Evolutionary conservation across 2,329 filamentous ascomycete genomes (phyloP).

Genomic region (Cercospora zeae-maydis): DNA sequence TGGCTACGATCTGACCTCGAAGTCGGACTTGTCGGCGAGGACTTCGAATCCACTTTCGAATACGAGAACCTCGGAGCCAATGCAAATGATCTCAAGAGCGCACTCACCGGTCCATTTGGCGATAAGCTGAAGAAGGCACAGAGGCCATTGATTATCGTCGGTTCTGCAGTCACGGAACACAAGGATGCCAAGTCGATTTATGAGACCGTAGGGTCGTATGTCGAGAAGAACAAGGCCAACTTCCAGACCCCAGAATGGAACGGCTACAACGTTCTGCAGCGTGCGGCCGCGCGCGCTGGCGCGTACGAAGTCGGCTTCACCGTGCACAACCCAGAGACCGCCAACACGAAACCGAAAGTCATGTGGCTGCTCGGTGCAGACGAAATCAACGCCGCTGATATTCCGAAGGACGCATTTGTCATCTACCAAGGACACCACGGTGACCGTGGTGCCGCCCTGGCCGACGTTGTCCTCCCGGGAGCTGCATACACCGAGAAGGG

Average conservation of each 20-base stretch:
- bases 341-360: slow-evolving; percentile 85
- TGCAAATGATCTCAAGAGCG: slow-evolving; percentile 75
- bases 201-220: slow-evolving; percentile 82
- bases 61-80: slow-evolving; percentile 85
- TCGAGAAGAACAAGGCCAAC: slow-evolving; percentile 86
- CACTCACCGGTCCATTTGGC: slow-evolving; percentile 80
- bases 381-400: slow-evolving; percentile 77
- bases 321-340: slow-evolving; percentile 74
- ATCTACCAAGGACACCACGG: slow-evolving; percentile 98
- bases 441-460: slow-evolving; percentile 86
- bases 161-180: slow-evolving; percentile 88
- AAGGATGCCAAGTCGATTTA: slow-evolving; percentile 88
- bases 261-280: slow-evolving; percentile 94
- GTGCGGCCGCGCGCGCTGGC: slow-evolving; percentile 84
- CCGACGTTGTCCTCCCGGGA: slow-evolving; percentile 88
- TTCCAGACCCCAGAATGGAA: slow-evolving; percentile 92
- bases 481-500: slow-evolving; percentile 97
- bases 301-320: slow-evolving; percentile 96
- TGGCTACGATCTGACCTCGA: slow-evolving; percentile 94
- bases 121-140: slow-evolving; percentile 86
- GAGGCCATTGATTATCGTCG: slow-evolving; percentile 94
- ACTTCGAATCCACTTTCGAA: slow-evolving; percentile 91
- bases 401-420: slow-evolving; percentile 93
- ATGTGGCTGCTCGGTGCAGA: slow-evolving; percentile 96
- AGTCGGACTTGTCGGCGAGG: slow-evolving; percentile 84